phyloP scores from a whole-genome alignment of 495 filamentous ascomycete species.

The Xylaria grammica region DNA sequence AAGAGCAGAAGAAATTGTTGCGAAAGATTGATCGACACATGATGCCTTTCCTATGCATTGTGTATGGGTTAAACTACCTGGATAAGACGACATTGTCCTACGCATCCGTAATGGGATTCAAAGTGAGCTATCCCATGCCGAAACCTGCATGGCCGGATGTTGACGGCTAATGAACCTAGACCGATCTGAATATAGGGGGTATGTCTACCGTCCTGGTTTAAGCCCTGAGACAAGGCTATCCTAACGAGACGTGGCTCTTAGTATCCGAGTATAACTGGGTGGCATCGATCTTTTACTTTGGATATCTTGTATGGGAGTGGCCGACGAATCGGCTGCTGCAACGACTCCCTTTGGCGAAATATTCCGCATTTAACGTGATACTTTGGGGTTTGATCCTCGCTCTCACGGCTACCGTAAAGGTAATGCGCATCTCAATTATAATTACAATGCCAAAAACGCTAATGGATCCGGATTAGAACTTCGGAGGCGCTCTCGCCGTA shows the following conservation, averaged over 20 bases:
- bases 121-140: constrained; percentile 40
- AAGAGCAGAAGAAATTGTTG: constrained; percentile 54
- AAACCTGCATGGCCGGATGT: constrained; percentile 41
- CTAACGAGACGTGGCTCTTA: constrained; percentile 9
- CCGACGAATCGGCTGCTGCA: constrained; percentile 66
- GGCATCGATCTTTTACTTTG: constrained; percentile 62
- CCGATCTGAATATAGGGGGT: constrained; percentile 35
- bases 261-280: constrained; percentile 43
- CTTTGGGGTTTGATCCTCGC: constrained; percentile 63
- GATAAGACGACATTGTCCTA: constrained; percentile 72
- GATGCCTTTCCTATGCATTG: constrained; percentile 65
- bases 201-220: neutral
- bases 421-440: neutral
- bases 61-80: constrained; percentile 69
- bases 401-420: constrained; percentile 55
- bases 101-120: constrained; percentile 66
- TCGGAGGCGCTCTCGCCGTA: constrained; percentile 57
- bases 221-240: neutral
- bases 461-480: constrained; percentile 32
- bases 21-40: constrained; percentile 64
- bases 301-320: constrained; percentile 70
- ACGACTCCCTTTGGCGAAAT: constrained; percentile 63
- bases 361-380: constrained; percentile 60
- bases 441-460: neutral
- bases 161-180: constrained; percentile 16